These are phyloP conservation scores for Pseudogymnoascus sp. DNA, from an alignment of 2,329 filamentous ascomycete species.

Conservation along the genomic window DNA sequence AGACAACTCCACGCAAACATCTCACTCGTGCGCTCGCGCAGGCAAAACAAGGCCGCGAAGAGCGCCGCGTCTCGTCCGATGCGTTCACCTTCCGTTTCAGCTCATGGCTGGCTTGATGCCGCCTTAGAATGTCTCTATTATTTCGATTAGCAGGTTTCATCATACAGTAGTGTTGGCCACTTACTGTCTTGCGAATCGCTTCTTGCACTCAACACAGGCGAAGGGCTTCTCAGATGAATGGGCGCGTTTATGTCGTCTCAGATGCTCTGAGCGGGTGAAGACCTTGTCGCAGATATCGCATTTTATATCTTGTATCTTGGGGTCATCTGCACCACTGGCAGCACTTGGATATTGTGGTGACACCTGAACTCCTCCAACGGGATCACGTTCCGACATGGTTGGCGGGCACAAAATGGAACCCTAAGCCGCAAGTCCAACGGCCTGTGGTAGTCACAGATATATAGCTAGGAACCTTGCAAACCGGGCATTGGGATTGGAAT, in stretches of 20 bases:
- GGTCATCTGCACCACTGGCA: background rate
- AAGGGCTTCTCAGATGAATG: constrained; percentile 47
- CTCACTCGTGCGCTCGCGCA: constrained; percentile 8
- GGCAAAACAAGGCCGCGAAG: constrained; percentile 11
- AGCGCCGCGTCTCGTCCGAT: constrained; percentile 1
- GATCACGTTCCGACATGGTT: constrained; percentile 8
- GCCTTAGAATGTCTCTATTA: constrained; percentile 8
- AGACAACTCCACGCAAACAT: constrained; percentile 6
- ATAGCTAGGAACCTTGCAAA: background rate
- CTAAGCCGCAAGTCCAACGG: background rate
- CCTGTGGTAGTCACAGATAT: background rate
- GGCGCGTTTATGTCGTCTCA: constrained; percentile 50
- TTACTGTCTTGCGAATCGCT: constrained; percentile 10
- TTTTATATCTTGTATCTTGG: constrained; percentile 8
- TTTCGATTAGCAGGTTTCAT: background rate
- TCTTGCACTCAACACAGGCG: constrained; percentile 10
- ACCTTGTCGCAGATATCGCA: constrained; percentile 11
- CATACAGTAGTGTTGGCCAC: background rate
- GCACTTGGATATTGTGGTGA: background rate
- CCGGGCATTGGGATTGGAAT: background rate
- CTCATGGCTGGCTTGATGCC: constrained; percentile 12
- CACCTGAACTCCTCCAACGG: background rate
- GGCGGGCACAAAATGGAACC: background rate
- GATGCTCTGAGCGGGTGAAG: constrained; percentile 51
- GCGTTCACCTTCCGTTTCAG: constrained; percentile 8